phyloP scores from a whole-genome alignment of 345 rosid genomes.

The Eutrema heterophyllum region DNA sequence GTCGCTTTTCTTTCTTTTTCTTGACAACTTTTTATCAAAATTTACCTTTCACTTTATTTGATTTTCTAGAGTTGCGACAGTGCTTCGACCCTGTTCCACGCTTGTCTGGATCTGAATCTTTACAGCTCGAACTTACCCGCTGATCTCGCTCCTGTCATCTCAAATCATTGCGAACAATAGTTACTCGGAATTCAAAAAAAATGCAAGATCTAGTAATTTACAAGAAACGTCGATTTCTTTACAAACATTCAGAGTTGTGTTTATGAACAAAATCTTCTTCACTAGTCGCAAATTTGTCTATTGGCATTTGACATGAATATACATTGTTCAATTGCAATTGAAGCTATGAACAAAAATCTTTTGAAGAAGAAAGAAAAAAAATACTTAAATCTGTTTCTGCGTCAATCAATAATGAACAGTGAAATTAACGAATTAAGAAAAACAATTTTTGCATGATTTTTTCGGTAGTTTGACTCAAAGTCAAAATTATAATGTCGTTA shows the following conservation, averaged over 20 bases:
- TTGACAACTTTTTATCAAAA: not conserved
- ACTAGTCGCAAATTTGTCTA: not conserved
- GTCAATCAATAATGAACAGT: constrained; percentile 5
- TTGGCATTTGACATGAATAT: not conserved
- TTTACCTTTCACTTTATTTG: constrained; percentile 60
- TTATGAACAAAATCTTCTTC: not conserved
- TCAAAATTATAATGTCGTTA: not conserved
- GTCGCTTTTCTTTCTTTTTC: constrained; percentile 2
- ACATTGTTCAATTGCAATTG: not conserved
- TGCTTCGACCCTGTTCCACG: constrained; percentile 40
- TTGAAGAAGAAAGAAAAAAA: too few relatives aligned
- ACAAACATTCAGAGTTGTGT: too few relatives aligned
- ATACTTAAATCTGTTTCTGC: not conserved
- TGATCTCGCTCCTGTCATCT: constrained; percentile 52
- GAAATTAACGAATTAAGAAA: not conserved
- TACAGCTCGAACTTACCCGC: constrained; percentile 54
- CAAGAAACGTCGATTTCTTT: not conserved
- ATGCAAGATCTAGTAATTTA: constrained; percentile 3
- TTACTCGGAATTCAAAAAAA: not conserved
- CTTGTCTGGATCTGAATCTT: constrained; percentile 76
- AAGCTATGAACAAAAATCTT: too few relatives aligned
- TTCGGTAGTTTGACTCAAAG: constrained; percentile 1
- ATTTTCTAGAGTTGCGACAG: constrained; percentile 48
- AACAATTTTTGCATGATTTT: constrained; percentile 6
- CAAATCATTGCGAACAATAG: constrained; percentile 30